Percentiles rank a stretch among this genome's conserved stretches.
These are phyloP conservation scores for Piromyces finnis DNA, from an alignment of 192 early-diverging fungal species.

Conservation along the genomic window DNA sequence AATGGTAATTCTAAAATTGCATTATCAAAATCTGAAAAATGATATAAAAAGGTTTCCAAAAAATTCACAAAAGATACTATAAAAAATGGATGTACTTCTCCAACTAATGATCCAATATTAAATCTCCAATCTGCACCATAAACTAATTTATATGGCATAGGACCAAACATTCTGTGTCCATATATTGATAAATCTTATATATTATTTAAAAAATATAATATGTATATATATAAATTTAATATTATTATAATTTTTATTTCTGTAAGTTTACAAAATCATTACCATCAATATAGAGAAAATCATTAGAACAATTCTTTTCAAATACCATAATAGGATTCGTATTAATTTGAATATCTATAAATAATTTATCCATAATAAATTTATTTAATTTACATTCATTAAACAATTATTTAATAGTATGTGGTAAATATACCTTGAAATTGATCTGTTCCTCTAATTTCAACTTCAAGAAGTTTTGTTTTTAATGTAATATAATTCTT, in stretches of 20 bases:
- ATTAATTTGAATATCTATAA: background rate
- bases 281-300: background rate
- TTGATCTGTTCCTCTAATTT: background rate
- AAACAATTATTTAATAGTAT: too few species aligned
- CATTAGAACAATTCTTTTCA: background rate
- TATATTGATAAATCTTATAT: background rate
- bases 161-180: background rate
- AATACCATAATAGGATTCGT: background rate
- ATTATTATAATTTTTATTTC: too few species aligned
- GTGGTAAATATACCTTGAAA: too few species aligned
- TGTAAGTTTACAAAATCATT: background rate
- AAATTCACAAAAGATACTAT: background rate
- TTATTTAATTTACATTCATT: too few species aligned
- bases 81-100: background rate
- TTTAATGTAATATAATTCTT: background rate
- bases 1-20: background rate
- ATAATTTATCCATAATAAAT: too few species aligned
- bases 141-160: background rate
- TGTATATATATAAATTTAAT: background rate
- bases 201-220: background rate
- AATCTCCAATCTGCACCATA: background rate
- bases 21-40: background rate
- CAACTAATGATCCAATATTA: background rate
- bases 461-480: background rate
- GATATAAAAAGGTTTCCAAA: background rate